Evolutionary conservation across 768 basidiomycete species (phyloP), one percentile per base, ranked within the genome.

Genomic region (Rhizopogon vinicolor): DNA sequence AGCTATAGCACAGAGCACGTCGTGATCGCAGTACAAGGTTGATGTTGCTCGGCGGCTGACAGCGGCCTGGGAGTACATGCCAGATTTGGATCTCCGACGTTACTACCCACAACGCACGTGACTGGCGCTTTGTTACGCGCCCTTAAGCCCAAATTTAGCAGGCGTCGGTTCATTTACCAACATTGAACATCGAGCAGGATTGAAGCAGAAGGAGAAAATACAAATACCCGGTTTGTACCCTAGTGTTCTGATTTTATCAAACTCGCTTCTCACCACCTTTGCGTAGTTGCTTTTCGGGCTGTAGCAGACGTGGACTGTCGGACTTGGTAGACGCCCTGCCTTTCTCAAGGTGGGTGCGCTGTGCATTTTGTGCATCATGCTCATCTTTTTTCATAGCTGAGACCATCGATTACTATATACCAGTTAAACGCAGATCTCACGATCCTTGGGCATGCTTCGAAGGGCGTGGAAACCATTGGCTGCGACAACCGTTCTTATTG

Each of bases 391-490:
- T 42, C 22, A 37, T 16, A 49, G 48, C 35, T 49, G 48, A 22
- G 35, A 49, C 6, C 5, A 46, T 31, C 6, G 5, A 49, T 49
- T 49, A 37, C 14, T 16, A 7, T 22, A 37, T 37, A 22, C 33
- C 14, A 14, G 19, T 22, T 14, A 22, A 16, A 33, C 13, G 31
- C 31, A 13, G 31, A 33, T 57, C 44, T 45, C 42, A 43, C 52
- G 37, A 40, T 49, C 13, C 52, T 53, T 18, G 31, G 37, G 35
- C 19, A 91, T 91, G 86, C 72, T 88, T 56, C 76, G 76, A 63
- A 79, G 78, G 59, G 79, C 76, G 41, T 89, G 86, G 87, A 90
- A 82, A 66, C 87, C 87, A 25, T 59, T 86, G 62, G 74, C 82
- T 56, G 82, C 82, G 51, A 68, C 75, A 12, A 76, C 79, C 12